A percentile compares a stretch with the other conserved stretches of the same genome.
Conservation (phyloP, 441 rosid species). For the Corymbia calophylla region DNA sequence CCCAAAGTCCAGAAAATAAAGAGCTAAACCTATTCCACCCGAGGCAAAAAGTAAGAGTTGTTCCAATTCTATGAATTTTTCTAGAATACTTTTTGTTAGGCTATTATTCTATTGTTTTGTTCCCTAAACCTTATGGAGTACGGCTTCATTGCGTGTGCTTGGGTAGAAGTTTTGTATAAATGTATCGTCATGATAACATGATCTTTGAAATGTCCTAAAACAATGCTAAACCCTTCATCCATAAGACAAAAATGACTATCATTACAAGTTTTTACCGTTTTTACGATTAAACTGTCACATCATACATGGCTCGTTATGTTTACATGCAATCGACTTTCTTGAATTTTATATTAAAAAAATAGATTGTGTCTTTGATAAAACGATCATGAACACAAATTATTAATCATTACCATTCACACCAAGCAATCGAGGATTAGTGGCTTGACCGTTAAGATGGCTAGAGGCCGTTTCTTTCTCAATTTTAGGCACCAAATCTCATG, state of each 20-base stretch:
- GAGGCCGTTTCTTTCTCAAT: neutral
- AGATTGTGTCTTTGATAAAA: no score
- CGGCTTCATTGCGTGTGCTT: no score
- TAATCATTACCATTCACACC: neutral
- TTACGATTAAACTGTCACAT: rapidly evolving
- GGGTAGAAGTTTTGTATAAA: no score
- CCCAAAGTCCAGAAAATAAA: neutral
- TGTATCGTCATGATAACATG: no score
- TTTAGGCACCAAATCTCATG: neutral
- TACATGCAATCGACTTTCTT: neutral
- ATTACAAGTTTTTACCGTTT: neutral
- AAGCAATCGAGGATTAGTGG: neutral
- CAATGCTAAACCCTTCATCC: neutral
- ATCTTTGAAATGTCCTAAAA: neutral
- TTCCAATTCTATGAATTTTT: no score
- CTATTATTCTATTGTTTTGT: no score
- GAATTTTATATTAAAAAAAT: neutral
- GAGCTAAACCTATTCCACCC: rapidly evolving
- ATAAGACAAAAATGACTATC: neutral
- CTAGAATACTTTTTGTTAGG: no score
- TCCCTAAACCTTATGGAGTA: no score
- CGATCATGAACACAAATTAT: neutral
- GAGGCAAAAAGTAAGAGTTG: no score
- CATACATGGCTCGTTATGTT: neutral
- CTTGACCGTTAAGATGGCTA: neutral